Evolutionary conservation across 805 yeast species (phyloP).

Genomic region (Lipomyces kockii): DNA sequence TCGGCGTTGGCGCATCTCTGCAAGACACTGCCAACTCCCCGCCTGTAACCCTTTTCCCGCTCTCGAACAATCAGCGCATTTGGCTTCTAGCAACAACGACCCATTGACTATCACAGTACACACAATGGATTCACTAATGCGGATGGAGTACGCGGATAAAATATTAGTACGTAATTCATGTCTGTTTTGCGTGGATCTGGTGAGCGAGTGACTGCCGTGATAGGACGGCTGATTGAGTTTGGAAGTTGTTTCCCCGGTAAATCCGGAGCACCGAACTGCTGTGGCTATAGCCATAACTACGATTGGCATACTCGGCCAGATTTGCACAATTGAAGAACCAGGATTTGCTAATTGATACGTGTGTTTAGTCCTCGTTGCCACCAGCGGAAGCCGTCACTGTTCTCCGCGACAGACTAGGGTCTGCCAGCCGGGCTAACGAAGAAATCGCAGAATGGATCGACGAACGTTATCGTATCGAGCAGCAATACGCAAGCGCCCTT

Average conservation of each 20-base stretch:
- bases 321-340: background rate
- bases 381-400: slow-evolving; percentile 67
- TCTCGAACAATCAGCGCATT: background rate
- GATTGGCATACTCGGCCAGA: background rate
- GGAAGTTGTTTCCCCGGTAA: background rate
- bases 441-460: slow-evolving; percentile 66
- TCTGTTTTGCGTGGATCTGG: background rate
- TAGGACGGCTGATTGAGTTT: background rate
- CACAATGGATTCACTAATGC: slow-evolving; percentile 33
- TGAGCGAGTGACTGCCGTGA: slow-evolving; percentile 1
- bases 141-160: slow-evolving; percentile 36
- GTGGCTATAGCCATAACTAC: background rate
- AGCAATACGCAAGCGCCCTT: slow-evolving; percentile 55
- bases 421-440: slow-evolving; percentile 60
- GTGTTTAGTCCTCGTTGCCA: slow-evolving; percentile 48
- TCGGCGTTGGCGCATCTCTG: background rate
- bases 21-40: background rate
- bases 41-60: background rate
- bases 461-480: slow-evolving; percentile 56
- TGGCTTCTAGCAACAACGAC: background rate
- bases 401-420: slow-evolving; percentile 59
- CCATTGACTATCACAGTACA: background rate
- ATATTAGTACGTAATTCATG: slow-evolving; percentile 28
- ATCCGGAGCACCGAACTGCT: background rate
- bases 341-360: background rate